These are phyloP conservation scores for Monilinia vaccinii-corymbosi DNA, from an alignment of 2,329 filamentous ascomycete genomes.

Conservation along the genomic window DNA sequence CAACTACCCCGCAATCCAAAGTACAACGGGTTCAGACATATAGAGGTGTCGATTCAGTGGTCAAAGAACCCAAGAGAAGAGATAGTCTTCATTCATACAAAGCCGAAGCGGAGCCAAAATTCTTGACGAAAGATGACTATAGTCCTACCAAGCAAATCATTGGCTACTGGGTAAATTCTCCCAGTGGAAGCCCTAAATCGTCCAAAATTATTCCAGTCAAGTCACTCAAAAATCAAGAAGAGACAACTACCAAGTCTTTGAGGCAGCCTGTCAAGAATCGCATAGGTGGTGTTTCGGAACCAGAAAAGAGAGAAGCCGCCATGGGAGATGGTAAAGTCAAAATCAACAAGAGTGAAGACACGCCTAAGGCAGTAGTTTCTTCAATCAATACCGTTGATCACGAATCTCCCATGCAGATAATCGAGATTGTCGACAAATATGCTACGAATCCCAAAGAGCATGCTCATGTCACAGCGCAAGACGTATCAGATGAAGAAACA, in stretches of 20 bases:
- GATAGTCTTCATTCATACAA: background rate
- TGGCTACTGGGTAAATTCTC: slow-evolving; percentile 2
- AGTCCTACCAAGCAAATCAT: slow-evolving; percentile 4
- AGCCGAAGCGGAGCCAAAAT: background rate
- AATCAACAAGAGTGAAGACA: background rate
- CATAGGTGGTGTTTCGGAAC: background rate
- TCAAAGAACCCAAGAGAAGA: slow-evolving; percentile 2
- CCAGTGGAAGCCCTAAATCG: background rate
- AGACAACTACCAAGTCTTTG: background rate
- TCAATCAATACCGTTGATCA: background rate
- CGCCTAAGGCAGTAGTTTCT: background rate
- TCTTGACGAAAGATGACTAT: slow-evolving; percentile 7
- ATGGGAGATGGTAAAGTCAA: background rate
- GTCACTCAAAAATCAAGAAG: background rate
- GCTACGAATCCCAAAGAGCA: background rate
- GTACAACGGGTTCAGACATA: background rate
- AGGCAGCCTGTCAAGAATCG: background rate
- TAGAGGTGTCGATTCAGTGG: slow-evolving; percentile 4
- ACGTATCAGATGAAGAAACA: background rate
- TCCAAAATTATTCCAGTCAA: background rate
- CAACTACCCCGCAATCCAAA: background rate
- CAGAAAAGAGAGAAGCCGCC: background rate
- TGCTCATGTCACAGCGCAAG: background rate
- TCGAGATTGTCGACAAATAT: background rate
- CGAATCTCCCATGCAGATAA: background rate